A percentile compares a stretch with the other conserved stretches of the same genome.
These are phyloP conservation scores for Daldinia grandis DNA, from an alignment of 495 filamentous ascomycete genomes.

Conservation along the genomic window DNA sequence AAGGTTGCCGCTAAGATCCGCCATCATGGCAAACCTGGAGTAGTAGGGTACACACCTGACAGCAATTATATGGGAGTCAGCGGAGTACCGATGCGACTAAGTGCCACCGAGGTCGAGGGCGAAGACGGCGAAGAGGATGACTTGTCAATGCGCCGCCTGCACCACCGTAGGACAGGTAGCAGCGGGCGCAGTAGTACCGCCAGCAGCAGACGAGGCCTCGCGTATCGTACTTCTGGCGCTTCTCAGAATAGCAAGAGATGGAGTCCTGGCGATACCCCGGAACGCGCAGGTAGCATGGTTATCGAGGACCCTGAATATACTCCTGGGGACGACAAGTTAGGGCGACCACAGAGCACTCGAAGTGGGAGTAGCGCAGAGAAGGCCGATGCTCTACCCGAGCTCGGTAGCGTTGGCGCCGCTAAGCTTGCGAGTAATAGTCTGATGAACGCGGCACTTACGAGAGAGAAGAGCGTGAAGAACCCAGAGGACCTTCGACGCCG, in stretches of 20 bases:
- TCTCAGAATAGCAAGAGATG: conserved; percentile 60
- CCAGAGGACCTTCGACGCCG: conserved; percentile 80
- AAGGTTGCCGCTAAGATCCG: conserved; percentile 78
- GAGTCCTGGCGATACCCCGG: conserved; percentile 76
- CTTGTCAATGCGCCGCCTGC: conserved; percentile 58
- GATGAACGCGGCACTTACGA: conserved; percentile 60
- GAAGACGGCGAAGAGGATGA: conserved; percentile 81
- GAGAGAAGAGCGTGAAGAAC: conserved; percentile 72
- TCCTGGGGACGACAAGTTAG: conserved; percentile 56
- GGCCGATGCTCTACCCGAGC: conserved; percentile 58
- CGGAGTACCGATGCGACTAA: conserved; percentile 87
- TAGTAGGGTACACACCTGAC: conserved; percentile 74
- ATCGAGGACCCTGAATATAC: conserved; percentile 48
- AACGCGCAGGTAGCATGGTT: conserved; percentile 55
- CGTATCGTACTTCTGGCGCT: conserved; percentile 60
- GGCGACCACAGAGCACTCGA: conserved; percentile 55
- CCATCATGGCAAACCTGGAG: conserved; percentile 77
- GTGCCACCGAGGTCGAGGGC: conserved; percentile 92
- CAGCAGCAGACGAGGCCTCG: conserved; percentile 69
- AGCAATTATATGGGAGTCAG: conserved; percentile 75
- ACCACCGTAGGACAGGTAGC: conserved; percentile 79
- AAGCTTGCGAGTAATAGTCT: conserved; percentile 62
- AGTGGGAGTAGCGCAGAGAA: conserved; percentile 65
- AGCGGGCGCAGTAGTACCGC: conserved; percentile 79
- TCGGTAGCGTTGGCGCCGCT: conserved; percentile 44